Conservation (phyloP, 2,329 filamentous ascomycete species). For the Rachicladosporium sp. region DNA sequence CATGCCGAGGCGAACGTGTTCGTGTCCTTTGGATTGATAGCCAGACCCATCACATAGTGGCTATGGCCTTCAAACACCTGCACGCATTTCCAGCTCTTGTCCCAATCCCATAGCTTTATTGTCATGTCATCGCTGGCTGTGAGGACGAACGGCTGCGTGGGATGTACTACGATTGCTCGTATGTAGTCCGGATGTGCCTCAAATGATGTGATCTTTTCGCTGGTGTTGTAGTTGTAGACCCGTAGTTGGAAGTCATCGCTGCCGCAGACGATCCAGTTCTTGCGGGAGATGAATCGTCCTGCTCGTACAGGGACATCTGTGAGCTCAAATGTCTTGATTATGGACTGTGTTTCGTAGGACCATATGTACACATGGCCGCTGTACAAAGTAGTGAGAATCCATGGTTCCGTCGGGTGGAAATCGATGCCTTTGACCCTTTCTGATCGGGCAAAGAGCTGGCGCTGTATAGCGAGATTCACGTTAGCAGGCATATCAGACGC, state of each 20-base stretch:
- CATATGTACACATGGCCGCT: slow-evolving; percentile 98
- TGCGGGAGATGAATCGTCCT: slow-evolving; percentile 88
- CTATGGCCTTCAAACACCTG: slow-evolving; percentile 93
- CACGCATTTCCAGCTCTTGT: slow-evolving; percentile 95
- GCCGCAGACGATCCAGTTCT: slow-evolving; percentile 74
- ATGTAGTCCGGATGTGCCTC: slow-evolving; percentile 98
- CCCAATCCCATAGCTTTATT: slow-evolving; percentile 98
- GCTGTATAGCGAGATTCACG: slow-evolving; percentile 39
- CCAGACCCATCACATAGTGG: slow-evolving; percentile 92
- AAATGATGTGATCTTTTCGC: slow-evolving; percentile 93
- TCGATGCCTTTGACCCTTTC: slow-evolving; percentile 96
- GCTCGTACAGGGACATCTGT: slow-evolving; percentile 96
- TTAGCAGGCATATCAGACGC: slow-evolving; percentile 25
- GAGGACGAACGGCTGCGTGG: slow-evolving; percentile 86
- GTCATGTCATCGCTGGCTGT: slow-evolving; percentile 98
- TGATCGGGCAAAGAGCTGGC: slow-evolving; percentile 74
- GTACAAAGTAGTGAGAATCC: slow-evolving; percentile 89
- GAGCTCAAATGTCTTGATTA: slow-evolving; percentile 97
- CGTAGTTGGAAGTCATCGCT: slow-evolving; percentile 82
- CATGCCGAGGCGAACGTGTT: slow-evolving; percentile 57
- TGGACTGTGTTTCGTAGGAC: slow-evolving; percentile 93
- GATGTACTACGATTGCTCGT: slow-evolving; percentile 88
- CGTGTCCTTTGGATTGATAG: slow-evolving; percentile 95
- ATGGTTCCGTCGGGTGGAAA: slow-evolving; percentile 94
- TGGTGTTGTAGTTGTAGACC: slow-evolving; percentile 99